Percentiles rank a stretch among this genome's conserved stretches.
Evolutionary conservation across 163 green algal genomes (phyloP).

Genomic region (Volvox carteri): DNA sequence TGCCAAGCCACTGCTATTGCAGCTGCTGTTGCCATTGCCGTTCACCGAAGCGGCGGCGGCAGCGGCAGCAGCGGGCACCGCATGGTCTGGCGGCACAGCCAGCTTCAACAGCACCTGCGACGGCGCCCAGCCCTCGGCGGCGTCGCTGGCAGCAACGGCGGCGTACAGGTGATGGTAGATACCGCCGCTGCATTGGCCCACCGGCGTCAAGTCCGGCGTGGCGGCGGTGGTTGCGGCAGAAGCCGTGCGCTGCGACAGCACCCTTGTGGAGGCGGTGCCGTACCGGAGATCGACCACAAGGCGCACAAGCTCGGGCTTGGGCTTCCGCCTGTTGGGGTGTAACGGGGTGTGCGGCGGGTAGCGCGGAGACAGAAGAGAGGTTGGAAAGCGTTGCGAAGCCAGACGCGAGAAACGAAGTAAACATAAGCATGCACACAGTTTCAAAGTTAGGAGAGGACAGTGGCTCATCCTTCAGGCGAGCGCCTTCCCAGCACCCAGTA

Average conservation of each 20-base stretch:
- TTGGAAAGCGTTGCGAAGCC: too few species aligned
- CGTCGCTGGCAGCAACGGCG: background rate
- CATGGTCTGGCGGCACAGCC: background rate
- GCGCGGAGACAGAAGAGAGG: too few species aligned
- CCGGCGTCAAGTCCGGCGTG: background rate
- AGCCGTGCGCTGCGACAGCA: slow-evolving; percentile 25
- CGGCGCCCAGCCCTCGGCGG: slow-evolving; percentile 37
- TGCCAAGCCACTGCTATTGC: background rate
- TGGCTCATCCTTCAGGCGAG: too few species aligned
- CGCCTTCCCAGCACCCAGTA: too few species aligned
- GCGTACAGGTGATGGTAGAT: slow-evolving; percentile 20
- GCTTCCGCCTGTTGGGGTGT: slow-evolving; percentile 15
- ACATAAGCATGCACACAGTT: too few species aligned
- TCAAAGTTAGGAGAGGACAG: too few species aligned
- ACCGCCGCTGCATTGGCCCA: slow-evolving; percentile 13
- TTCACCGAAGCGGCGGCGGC: background rate
- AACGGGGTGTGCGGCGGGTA: too few species aligned
- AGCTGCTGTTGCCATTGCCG: background rate
- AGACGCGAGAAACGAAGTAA: too few species aligned
- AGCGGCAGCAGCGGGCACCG: background rate
- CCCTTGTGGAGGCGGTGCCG: slow-evolving; percentile 3
- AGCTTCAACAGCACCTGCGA: slow-evolving; percentile 32
- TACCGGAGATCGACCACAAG: slow-evolving; percentile 16
- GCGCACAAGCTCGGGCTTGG: slow-evolving; percentile 42
- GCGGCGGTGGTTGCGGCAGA: slow-evolving; percentile 24